A percentile compares a stretch with the other conserved stretches of the same genome.
Conservation (phyloP, 2,329 filamentous ascomycete genomes). For the Curvularia hawaiiensis region DNA sequence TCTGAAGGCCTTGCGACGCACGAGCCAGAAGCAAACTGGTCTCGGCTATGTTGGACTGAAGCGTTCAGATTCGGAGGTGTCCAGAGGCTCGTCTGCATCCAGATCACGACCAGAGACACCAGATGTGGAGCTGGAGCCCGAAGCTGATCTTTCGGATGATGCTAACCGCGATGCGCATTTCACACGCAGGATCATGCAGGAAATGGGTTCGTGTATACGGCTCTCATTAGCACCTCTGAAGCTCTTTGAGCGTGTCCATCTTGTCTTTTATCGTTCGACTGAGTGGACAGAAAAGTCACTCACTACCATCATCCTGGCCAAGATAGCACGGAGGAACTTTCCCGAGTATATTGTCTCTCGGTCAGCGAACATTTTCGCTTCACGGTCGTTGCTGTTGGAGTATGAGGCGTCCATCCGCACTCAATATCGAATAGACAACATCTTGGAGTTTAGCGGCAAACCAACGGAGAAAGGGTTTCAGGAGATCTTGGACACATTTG, state of each 20-base stretch:
- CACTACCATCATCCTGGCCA: constrained; percentile 91
- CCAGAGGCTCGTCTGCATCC: constrained; percentile 54
- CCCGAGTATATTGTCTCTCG: constrained; percentile 89
- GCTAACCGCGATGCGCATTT: constrained; percentile 76
- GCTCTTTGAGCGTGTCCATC: constrained; percentile 90
- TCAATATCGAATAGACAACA: constrained; percentile 79
- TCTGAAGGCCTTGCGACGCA: constrained; percentile 71
- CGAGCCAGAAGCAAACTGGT: constrained; percentile 75
- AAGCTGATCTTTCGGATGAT: constrained; percentile 44
- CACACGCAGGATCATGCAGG: constrained; percentile 74
- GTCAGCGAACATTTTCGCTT: constrained; percentile 85
- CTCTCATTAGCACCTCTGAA: constrained; percentile 74
- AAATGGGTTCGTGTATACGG: constrained; percentile 82
- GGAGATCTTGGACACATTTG: constrained; percentile 72
- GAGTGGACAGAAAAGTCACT: constrained; percentile 98
- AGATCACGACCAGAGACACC: constrained; percentile 33
- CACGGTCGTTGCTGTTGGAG: constrained; percentile 76
- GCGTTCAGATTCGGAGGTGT: constrained; percentile 66
- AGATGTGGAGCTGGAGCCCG: constrained; percentile 42
- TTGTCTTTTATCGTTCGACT: constrained; percentile 94
- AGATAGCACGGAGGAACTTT: constrained; percentile 86
- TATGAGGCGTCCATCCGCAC: constrained; percentile 86
- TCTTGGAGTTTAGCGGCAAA: constrained; percentile 79
- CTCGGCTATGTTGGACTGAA: constrained; percentile 72
- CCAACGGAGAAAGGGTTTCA: constrained; percentile 69